Conservation (phyloP, 352 stramenopile species). For the Phytopythium cucurbitacearum region DNA sequence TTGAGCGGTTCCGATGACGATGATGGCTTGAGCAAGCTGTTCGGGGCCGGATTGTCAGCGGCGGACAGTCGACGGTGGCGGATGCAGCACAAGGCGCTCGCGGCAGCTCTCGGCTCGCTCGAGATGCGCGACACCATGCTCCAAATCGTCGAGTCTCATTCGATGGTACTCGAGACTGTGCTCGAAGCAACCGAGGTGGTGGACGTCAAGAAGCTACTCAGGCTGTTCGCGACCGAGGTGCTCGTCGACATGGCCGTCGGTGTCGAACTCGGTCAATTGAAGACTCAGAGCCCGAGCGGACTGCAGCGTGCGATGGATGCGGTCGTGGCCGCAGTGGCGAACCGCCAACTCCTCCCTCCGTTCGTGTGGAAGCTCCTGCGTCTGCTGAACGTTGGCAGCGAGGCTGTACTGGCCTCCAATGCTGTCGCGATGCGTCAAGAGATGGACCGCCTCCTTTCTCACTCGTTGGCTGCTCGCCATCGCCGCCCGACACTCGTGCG, state of each 20-base stretch:
- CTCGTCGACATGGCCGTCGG: conserved; percentile 31
- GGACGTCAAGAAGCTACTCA: conserved; percentile 22
- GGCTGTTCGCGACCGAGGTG: conserved; percentile 21
- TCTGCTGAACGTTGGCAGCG: conserved; percentile 23
- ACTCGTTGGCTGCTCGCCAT: no score
- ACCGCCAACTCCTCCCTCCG: conserved; percentile 11
- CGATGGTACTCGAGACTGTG: conserved; percentile 13
- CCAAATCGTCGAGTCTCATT: conserved; percentile 20
- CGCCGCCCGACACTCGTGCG: no score
- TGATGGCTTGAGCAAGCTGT: conserved; percentile 6
- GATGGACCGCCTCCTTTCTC: conserved; percentile 10
- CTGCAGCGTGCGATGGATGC: conserved; percentile 23
- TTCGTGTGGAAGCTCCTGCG: conserved; percentile 29
- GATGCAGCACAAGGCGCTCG: conserved; percentile 30
- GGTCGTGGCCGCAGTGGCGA: conserved; percentile 7
- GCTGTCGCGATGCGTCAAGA: conserved; percentile 1
- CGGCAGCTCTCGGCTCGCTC: conserved; percentile 64
- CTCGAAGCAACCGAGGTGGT: conserved; percentile 16
- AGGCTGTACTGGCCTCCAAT: conserved; percentile 15
- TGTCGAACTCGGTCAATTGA: conserved; percentile 14
- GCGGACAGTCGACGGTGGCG: conserved; percentile 9
- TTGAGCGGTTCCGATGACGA: not conserved
- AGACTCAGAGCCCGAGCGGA: conserved; percentile 5
- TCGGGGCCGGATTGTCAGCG: conserved; percentile 10
- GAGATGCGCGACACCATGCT: conserved; percentile 33